These are phyloP conservation scores for Delonix regia DNA, from an alignment of 306 rosid genomes.

Conservation along the genomic window DNA sequence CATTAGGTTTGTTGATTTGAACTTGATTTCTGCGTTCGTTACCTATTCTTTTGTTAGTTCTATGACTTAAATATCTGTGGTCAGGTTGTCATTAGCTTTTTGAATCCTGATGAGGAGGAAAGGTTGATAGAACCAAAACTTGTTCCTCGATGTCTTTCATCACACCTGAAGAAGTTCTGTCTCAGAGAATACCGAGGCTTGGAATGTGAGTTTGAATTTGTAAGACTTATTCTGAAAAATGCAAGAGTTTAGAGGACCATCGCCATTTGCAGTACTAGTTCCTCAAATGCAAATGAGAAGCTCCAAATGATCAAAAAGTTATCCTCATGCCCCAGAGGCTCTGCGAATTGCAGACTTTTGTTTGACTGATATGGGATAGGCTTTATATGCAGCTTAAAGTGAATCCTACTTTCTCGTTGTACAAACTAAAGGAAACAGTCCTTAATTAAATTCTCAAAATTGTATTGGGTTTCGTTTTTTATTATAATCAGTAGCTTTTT, in stretches of 20 bases:
- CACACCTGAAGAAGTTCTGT: background rate
- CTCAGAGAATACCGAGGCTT: background rate
- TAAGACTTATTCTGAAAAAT: conserved; percentile 1
- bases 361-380: background rate
- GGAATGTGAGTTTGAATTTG: background rate
- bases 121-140: background rate
- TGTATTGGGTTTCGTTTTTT: no score
- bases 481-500: no score
- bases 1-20: no score
- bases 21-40: background rate
- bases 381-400: no score
- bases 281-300: background rate
- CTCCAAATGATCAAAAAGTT: background rate
- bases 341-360: background rate
- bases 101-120: background rate
- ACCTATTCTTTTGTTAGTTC: background rate
- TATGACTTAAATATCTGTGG: no score
- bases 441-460: no score
- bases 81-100: no score
- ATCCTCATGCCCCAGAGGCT: background rate
- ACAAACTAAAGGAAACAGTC: no score
- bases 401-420: no score
- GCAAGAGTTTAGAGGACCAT: conserved; percentile 10
- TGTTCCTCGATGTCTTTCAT: conserved; percentile 5
- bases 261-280: background rate